Evolutionary conservation across 1,284 basidiomycete species (phyloP), one percentile per base, ranked within the genome.

Genomic region (Moniliophthora roreri): DNA sequence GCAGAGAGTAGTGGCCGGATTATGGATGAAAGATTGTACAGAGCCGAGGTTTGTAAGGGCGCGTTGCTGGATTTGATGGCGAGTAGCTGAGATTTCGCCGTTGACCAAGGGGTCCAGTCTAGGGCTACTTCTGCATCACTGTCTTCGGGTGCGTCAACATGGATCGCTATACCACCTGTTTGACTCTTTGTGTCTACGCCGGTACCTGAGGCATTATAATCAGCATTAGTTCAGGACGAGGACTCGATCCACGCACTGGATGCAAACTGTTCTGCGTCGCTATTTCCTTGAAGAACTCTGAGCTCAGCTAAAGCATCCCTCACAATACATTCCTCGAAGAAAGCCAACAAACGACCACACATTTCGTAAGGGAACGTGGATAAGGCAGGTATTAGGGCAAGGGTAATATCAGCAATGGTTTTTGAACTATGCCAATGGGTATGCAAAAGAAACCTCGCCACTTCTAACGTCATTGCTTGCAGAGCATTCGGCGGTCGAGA

Each of bases 371-470:
- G 74, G 66, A 89, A 90, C 36, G 84, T 83, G 13, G 75, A 69
- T 60, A 90, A 88, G 0, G 87, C 85, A 5, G 86, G 86, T 28
- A 89, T 76, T 48, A 88, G 66, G 9, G 83, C 81, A 55, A 81
- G 79, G 1, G 78, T 83, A 53, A 90, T 79, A 45, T 80, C 76
- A 5, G 80, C 78, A 28, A 82, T 67, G 28, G 82, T 69, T 46
- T 73, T 69, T 2, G 83, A 73, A 56, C 82, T 77, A 56, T 76
- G 69, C 10, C 72, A 70, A 58, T 86, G 79, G 26, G 72, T 69
- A 57, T 81, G 73, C 13, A 83, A 63, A 35, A 90, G 73, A 57
- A 82, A 78, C 56, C 80, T 80, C 3, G 84, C 82, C 21, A 88
- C 74, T 62, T 88, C 85, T 21, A 90, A 67, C 2, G 76, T 78